Evolutionary conservation across 441 rosid genomes (phyloP).

Genomic region (Syzygium syzygioides): DNA sequence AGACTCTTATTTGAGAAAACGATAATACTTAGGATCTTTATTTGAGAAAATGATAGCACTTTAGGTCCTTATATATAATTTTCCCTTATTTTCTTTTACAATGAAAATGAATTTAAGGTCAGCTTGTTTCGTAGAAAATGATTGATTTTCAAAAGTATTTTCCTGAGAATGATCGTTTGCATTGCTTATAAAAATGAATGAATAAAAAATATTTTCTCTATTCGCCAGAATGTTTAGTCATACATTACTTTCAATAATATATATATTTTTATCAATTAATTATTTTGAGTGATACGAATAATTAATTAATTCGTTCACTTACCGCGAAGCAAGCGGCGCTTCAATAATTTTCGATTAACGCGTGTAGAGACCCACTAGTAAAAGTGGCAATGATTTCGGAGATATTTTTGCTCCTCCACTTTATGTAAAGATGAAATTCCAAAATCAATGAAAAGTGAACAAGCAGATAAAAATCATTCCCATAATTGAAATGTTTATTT

Average conservation of each 20-base stretch:
- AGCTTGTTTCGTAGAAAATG: fast-evolving
- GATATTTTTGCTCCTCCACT: neutral
- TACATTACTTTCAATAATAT: neutral
- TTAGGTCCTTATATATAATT: no score
- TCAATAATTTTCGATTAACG: neutral
- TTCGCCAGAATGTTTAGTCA: fast-evolving
- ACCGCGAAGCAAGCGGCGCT: no score
- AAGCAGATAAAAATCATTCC: neutral
- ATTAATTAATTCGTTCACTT: neutral
- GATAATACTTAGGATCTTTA: no score
- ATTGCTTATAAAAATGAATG: neutral
- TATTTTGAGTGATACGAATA: no score
- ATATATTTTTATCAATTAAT: neutral
- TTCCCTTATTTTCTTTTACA: no score
- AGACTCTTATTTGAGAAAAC: no score
- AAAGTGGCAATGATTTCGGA: neutral
- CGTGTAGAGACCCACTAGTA: neutral
- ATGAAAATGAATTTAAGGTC: fast-evolving
- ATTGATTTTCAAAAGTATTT: neutral
- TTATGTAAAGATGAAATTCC: neutral
- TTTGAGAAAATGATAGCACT: no score
- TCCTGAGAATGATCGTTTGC: neutral
- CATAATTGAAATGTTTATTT: neutral
- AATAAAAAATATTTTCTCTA: neutral
- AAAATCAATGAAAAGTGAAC: neutral